phyloP scores from a whole-genome alignment of 352 stramenopile genomes.

The Blastocystis sp. region DNA sequence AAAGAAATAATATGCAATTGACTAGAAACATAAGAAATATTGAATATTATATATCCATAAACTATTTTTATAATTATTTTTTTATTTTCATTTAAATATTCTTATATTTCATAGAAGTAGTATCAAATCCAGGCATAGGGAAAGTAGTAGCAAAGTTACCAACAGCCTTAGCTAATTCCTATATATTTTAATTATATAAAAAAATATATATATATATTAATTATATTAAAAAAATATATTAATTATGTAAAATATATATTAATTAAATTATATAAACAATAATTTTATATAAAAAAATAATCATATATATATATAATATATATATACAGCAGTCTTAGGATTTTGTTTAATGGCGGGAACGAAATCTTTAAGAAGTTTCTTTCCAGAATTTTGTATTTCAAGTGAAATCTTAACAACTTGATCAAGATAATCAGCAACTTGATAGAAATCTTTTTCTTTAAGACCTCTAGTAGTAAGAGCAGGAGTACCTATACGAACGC shows the following conservation, averaged over 20 bases:
- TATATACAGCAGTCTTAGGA: not conserved
- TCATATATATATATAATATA: slow-evolving; percentile 1
- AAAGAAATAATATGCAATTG: too few species aligned
- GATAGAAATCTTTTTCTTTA: slow-evolving; percentile 77
- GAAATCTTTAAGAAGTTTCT: slow-evolving; percentile 42
- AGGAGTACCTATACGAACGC: slow-evolving; percentile 78
- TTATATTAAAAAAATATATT: slow-evolving; percentile 65
- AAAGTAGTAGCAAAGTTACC: slow-evolving; percentile 75
- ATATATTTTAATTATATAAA: slow-evolving; percentile 55
- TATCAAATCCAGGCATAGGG: slow-evolving; percentile 80
- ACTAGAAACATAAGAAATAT: too few species aligned
- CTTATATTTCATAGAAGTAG: slow-evolving; percentile 53
- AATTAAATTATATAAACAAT: slow-evolving; percentile 33
- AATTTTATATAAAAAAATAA: too few species aligned
- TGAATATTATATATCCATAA: too few species aligned
- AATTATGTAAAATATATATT: too few species aligned
- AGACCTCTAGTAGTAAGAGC: slow-evolving; percentile 86
- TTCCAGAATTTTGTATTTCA: slow-evolving; percentile 61
- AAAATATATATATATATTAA: slow-evolving; percentile 72
- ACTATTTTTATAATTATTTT: too few species aligned
- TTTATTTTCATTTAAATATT: slow-evolving; percentile 28
- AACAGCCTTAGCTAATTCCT: slow-evolving; percentile 59
- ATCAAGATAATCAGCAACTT: slow-evolving; percentile 82
- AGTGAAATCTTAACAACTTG: slow-evolving; percentile 71
- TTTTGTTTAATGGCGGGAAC: not conserved